Percentiles rank a stretch among this genome's conserved stretches.
phyloP scores from a whole-genome alignment of 2,329 filamentous ascomycete genomes.

The Cercospora canescens region DNA sequence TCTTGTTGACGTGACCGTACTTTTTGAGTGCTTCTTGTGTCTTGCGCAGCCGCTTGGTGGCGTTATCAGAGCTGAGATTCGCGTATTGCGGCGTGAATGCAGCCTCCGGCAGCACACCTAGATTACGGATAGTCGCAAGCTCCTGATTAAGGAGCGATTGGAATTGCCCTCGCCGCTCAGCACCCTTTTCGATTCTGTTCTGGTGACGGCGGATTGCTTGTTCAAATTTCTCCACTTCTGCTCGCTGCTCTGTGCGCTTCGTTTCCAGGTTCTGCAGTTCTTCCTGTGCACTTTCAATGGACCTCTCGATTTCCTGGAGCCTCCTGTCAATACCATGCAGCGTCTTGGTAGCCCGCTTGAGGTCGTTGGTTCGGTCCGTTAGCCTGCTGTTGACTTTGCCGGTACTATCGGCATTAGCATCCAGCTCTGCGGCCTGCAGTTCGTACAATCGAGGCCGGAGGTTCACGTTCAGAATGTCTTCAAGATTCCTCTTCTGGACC shows the following conservation, averaged over 20 bases:
- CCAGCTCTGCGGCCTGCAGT: constrained; percentile 73
- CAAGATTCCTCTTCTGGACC: constrained; percentile 76
- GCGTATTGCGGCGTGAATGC: constrained; percentile 84
- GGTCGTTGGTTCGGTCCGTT: constrained; percentile 76
- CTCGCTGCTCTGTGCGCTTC: constrained; percentile 63
- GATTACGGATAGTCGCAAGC: constrained; percentile 83
- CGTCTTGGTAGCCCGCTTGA: constrained; percentile 72
- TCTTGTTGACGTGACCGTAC: constrained; percentile 98
- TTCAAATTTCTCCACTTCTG: constrained; percentile 73
- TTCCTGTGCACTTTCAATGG: constrained; percentile 61
- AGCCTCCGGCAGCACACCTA: constrained; percentile 91
- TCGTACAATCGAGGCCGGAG: constrained; percentile 84
- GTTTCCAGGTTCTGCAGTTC: constrained; percentile 62
- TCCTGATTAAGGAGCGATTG: constrained; percentile 77
- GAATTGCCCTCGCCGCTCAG: constrained; percentile 81
- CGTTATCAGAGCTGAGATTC: constrained; percentile 71
- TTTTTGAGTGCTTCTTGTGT: constrained; percentile 93
- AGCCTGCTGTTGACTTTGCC: constrained; percentile 64
- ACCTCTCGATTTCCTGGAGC: constrained; percentile 71
- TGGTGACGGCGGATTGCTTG: constrained; percentile 80
- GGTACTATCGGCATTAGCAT: constrained; percentile 53
- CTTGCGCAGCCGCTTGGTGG: constrained; percentile 73
- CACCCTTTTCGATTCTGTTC: constrained; percentile 86
- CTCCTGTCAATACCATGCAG: constrained; percentile 67
- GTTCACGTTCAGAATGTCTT: constrained; percentile 87